Conservation (phyloP, 129 eudicot genomes). For the Ambrosia artemisiifolia region DNA sequence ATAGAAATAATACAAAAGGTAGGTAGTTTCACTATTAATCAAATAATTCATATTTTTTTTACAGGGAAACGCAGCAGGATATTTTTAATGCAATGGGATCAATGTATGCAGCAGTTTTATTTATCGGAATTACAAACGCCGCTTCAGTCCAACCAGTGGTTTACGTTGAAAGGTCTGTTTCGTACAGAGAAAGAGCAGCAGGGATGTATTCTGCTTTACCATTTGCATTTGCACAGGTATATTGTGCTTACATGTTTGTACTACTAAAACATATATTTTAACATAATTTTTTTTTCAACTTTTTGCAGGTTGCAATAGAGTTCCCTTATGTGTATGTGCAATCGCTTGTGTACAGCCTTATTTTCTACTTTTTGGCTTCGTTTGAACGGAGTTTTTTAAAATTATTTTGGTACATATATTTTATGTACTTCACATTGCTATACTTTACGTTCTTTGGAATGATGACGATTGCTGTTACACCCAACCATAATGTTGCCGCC, state of each 20-base stretch:
- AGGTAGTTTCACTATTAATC: neutral
- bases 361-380: constrained; percentile 78
- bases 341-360: constrained; percentile 62
- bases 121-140: constrained; percentile 85
- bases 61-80: constrained; percentile 79
- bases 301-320: constrained; percentile 69
- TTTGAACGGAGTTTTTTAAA: constrained; percentile 62
- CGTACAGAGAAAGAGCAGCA: constrained; percentile 84
- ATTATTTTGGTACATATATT: constrained; percentile 71
- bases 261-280: neutral
- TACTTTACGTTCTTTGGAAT: constrained; percentile 91
- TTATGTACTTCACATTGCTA: constrained; percentile 76
- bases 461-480: constrained; percentile 83
- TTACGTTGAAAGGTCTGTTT: constrained; percentile 75
- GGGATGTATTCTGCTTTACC: constrained; percentile 93
- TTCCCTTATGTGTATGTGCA: constrained; percentile 77
- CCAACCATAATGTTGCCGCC: constrained; percentile 82
- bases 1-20: neutral
- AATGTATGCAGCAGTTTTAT: constrained; percentile 83
- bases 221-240: constrained; percentile 88
- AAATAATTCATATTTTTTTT: no score
- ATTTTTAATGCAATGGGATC: constrained; percentile 93
- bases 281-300: neutral
- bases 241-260: neutral
- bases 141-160: constrained; percentile 88